phyloP scores from a whole-genome alignment of 805 yeast species.

The Candida yuanshanica region DNA sequence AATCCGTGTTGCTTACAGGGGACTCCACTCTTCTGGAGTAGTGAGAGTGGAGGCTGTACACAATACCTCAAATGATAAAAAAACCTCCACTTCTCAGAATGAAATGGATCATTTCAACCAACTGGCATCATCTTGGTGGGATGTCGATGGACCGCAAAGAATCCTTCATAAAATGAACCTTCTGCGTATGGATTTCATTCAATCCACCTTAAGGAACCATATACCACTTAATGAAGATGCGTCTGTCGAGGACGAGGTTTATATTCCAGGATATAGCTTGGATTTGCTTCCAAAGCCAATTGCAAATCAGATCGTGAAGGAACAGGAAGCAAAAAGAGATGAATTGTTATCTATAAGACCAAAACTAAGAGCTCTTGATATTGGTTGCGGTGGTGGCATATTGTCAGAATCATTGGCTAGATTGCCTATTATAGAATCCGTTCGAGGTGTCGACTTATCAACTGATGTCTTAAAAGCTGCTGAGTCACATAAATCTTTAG shows the following conservation, averaged over 20 bases:
- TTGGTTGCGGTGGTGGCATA: conserved; percentile 99
- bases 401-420: conserved; percentile 84
- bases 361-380: conserved; percentile 60
- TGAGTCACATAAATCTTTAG: conserved; percentile 53
- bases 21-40: too few relatives aligned
- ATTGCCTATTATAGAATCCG: conserved; percentile 52
- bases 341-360: conserved; percentile 21
- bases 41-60: too few relatives aligned
- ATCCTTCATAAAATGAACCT: conserved; percentile 93
- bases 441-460: conserved; percentile 82
- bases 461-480: conserved; percentile 81
- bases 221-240: conserved; percentile 15
- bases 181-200: conserved; percentile 81
- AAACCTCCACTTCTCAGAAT: conserved; percentile 41
- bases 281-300: conserved; percentile 60
- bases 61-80: not conserved
- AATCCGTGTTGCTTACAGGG: too few relatives aligned
- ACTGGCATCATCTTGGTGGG: conserved; percentile 98
- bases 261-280: conserved; percentile 72
- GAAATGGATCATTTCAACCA: conserved; percentile 81
- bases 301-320: conserved; percentile 38
- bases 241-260: conserved; percentile 41
- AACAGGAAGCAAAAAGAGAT: conserved; percentile 44
- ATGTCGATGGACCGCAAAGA: conserved; percentile 85
- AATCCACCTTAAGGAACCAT: conserved; percentile 42